These are phyloP conservation scores for Phoma sp. DNA, from an alignment of 2,329 filamentous ascomycete genomes.

Conservation along the genomic window DNA sequence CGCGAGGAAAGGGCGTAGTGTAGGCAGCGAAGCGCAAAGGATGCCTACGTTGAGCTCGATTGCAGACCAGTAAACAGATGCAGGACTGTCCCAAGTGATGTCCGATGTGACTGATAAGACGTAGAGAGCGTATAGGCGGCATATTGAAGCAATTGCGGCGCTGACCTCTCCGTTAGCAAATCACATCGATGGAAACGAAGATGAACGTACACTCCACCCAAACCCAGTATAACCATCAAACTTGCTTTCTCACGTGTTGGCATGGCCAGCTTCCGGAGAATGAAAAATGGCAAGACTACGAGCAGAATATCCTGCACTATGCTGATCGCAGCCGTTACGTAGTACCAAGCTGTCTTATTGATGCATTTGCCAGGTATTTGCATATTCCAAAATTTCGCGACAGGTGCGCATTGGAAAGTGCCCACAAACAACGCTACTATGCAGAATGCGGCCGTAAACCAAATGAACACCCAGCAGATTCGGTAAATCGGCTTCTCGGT, in stretches of 20 bases:
- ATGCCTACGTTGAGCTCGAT: not conserved
- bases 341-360: not conserved
- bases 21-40: not conserved
- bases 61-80: not conserved
- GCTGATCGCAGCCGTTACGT: not conserved
- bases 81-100: not conserved
- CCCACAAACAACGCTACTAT: not conserved
- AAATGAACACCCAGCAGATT: not conserved
- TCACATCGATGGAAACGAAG: not conserved
- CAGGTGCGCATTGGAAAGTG: not conserved
- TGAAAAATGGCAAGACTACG: not conserved
- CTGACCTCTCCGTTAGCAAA: not conserved
- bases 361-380: not conserved
- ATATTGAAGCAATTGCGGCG: not conserved
- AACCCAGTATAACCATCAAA: not conserved
- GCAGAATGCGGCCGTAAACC: not conserved
- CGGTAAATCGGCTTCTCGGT: not conserved
- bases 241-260: not conserved
- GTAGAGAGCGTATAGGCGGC: not conserved
- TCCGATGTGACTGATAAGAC: not conserved
- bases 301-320: not conserved
- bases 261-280: not conserved
- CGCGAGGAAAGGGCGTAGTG: not conserved
- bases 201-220: not conserved
- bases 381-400: not conserved